Base-by-base conservation (phyloP, 192 early-diverging fungal genomes). In the Glomus cerebriforme region DNA sequence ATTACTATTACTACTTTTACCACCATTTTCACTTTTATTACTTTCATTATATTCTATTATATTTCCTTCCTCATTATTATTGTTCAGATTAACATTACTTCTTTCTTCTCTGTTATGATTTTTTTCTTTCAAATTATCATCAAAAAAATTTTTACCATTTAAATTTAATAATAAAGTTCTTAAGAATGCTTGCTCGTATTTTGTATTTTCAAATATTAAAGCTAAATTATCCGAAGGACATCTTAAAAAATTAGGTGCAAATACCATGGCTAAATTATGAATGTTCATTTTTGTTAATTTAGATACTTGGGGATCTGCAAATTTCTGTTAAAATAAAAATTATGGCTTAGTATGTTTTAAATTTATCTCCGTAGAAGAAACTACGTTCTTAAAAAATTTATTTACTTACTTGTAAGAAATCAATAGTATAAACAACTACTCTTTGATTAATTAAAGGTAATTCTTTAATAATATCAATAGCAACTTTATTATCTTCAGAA, bases 241-340 rank as follows among this genome's bases (percentile, higher is more conserved):
- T 54, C 96, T 87, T 65, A 99, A 84, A 68, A 98, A 92, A 59
- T 93, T 93, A n/a, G 97, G 97, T 26, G 95, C 96, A 88, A 98
- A 98, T 12, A 99, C 95, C 88, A 99, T 93, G 15, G 97, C 97
- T 66, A 99, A 80, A 73, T 98, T 99, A 78, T 88, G 86, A 39
- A 92, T 83, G 34, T 90, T 93, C 97, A 99, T 99, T 85, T 93
- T 92, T n/a, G 97, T 98, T 15, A 87, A 78, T 43, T 90, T 87
- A 54, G 88, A 89, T n/a, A 95, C 91, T 34, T 82, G 77, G 8
- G 92, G 91, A 32, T 91, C 89, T 32, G 92, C 92, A 73, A 99
- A 91, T 32, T 89, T 84, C 92, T 93, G 67, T 31, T 39, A 45
- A 62, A 77, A 45, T 3, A 34, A 27, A 19, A 67, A 17, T n/a